Base-by-base conservation (phyloP, 345 rosid species). In the Pseudoturritis turrita region DNA sequence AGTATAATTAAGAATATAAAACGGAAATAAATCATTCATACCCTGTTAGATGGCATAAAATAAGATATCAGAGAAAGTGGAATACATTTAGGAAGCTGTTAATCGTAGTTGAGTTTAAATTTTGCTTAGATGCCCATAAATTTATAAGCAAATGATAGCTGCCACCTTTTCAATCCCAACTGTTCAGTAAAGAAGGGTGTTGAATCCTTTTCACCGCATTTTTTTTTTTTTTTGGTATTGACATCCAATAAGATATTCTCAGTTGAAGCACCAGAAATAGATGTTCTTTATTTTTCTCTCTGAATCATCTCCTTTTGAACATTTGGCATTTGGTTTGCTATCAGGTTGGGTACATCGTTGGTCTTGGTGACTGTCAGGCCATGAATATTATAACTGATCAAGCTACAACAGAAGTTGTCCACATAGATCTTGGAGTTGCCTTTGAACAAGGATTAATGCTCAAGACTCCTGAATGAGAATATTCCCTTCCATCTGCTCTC, bases 401-500 rank as follows among this genome's bases (percentile, higher is more conserved):
- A 80, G 89, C 88, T 51, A 88, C 96, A n/a, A 97, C 98, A 72
- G 96, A 89, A 88, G 98, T 94, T 81, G 89, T 94, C 73, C 98
- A 94, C 81, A 91, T 94, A 60, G 98, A 94, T 86, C 97, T 94
- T 72, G 97, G 98, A 72, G 98, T 94, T 74, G 98, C 98, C 31
- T 94, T 94, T 77, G 98, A 94, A 70, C 98, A 94, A 81, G 98
- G 98, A 68, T 77, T 94, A 81, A 91, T 88, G 97, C 96, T 94
- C 57, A 91, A 94, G 84, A 91, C 97, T 19, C 98, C 98, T 36
- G 97, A 94, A 83, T 77, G 93, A 88, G 98, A 88, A 69, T 40
- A 79, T 72, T 79, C 75, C 36, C 26, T 46, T 68, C 28, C 46
- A 15, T 41, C 35, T 17, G 11, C 51, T 53, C 54, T 68, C 44